These are phyloP conservation scores for Primulina tabacum DNA, from an alignment of 257 asterid species.

Conservation along the genomic window DNA sequence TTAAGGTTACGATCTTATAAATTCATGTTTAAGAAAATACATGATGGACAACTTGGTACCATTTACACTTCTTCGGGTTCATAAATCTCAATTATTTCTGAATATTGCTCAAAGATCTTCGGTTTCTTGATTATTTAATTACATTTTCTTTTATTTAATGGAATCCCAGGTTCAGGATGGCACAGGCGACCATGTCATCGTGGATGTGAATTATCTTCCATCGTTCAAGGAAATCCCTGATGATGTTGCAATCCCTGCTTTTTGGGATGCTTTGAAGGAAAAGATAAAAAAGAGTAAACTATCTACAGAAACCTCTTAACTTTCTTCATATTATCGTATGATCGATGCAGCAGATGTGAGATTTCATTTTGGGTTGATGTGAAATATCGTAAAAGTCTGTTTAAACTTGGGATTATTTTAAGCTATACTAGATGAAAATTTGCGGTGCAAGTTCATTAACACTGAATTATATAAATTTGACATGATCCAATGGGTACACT, in stretches of 20 bases:
- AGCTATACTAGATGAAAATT: too few relatives aligned
- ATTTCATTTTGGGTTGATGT: neutral
- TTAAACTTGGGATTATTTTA: too few relatives aligned
- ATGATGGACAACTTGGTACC: neutral
- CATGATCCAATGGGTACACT: neutral
- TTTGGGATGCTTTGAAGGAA: slow-evolving; percentile 88
- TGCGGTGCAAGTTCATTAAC: too few relatives aligned
- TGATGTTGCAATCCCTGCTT: slow-evolving; percentile 82
- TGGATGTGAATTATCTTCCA: slow-evolving; percentile 91
- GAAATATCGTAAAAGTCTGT: neutral
- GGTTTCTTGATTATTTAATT: neutral
- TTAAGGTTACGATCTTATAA: neutral
- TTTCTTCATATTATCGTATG: neutral
- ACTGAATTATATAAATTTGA: too few relatives aligned
- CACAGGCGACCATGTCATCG: slow-evolving; percentile 90
- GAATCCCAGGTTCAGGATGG: slow-evolving; percentile 73
- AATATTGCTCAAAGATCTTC: neutral
- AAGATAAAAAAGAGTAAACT: slow-evolving; percentile 38
- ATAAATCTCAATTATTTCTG: neutral
- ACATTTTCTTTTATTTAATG: slow-evolving; percentile 1
- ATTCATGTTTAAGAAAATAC: neutral
- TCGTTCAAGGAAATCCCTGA: slow-evolving; percentile 95
- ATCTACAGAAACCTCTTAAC: slow-evolving; percentile 23
- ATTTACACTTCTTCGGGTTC: neutral
- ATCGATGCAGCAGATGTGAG: slow-evolving; percentile 11